Evolutionary conservation across 495 filamentous ascomycete species (phyloP), one percentile per base, ranked within the genome.

Genomic region (Penicillium desertorum): DNA sequence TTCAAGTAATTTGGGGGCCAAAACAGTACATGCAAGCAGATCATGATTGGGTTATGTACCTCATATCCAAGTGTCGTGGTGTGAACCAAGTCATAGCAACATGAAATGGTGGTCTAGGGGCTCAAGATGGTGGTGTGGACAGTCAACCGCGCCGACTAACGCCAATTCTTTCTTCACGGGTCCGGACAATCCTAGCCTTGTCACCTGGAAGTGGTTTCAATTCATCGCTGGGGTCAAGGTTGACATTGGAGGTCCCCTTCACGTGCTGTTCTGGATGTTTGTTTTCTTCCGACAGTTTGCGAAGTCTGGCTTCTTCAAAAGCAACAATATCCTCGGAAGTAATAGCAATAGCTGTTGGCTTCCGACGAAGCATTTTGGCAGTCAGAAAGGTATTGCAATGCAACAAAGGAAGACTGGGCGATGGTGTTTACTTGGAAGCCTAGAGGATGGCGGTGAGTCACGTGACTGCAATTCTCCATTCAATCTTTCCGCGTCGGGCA

Each of bases 291-390:
- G 62, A 57, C 25, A 66, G 37, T 47, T 71, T 73, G 61, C 65
- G 72, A 47, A 69, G 62, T 51, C 73, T 72, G 17, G 70, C 62
- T 53, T 93, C 88, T 74, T 92, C 89, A 71, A 90, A 92, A 43
- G 83, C 78, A 25, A 85, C 80, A 39, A 94, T 71, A 66, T 95
- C 90, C 71, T 93, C 89, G 10, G 85, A 76, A 0, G 90, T 93
- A 37, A 95, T 79, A 51, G 83, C 80, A 59, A 95, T 88, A 27
- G 85, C 79, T 5, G 90, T 95, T 2, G 89, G 87, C 46, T 88
- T 86, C 36, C 90, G 86, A 64, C 90, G 90, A 56, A 95, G 86
- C 90, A 95, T 95, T 64, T 30, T 52, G 43, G 7, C 25, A 16
- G 37, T 30, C 42, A 10, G 23, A 32, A 20, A 39, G 11, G 16